Evolutionary conservation across 1,284 basidiomycete species (phyloP), one percentile per base, ranked within the genome.

Genomic region (Somion occarium): DNA sequence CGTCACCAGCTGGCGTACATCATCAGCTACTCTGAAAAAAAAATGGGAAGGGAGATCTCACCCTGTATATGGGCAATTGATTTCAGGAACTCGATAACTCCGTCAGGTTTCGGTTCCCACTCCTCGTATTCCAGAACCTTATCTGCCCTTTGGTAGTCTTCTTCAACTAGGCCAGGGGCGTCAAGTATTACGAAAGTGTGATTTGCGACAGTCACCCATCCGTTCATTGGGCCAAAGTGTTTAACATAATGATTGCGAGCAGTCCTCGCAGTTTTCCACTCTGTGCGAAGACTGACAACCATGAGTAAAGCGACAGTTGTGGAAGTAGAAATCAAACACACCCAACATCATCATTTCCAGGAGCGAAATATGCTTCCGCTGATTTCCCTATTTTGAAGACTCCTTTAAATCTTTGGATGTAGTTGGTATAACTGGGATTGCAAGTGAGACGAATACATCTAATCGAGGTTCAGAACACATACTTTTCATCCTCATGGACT

Each of bases 271-370:
- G 46, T 46, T 24, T 25, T 18, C 22, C 13, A 20, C 23, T 51
- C 44, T 2, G 24, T 46, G n/a, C 44, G 43, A 15, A 51, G 20
- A 11, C 49, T 49, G 15, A 46, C 37, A 38, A 11, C 19, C 2
- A 11, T 41, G 19, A 41, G 22, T 11, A 24, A 15, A 38, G 19
- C 24, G 38, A 38, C 4, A 22, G 49, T 19, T 15, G 78, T 3
- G n/a, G 46, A 55, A 22, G 60, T 52, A 27, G 46, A 47, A 30
- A 44, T 39, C 22, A 38, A 15, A 66, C 75, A 53, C 56, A 88
- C 79, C 85, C 88, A 42, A 94, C 75, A 60, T 95, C 92, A 63
- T 91, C 87, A 61, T 95, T 95, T 11, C 92, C 92, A 1, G 90
- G 87, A n/a, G 93, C 69, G 61, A 83, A 86, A 67, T 85, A 80